These are phyloP conservation scores for Penicillium thymicola DNA, from an alignment of 2,329 filamentous ascomycete genomes.

Conservation along the genomic window DNA sequence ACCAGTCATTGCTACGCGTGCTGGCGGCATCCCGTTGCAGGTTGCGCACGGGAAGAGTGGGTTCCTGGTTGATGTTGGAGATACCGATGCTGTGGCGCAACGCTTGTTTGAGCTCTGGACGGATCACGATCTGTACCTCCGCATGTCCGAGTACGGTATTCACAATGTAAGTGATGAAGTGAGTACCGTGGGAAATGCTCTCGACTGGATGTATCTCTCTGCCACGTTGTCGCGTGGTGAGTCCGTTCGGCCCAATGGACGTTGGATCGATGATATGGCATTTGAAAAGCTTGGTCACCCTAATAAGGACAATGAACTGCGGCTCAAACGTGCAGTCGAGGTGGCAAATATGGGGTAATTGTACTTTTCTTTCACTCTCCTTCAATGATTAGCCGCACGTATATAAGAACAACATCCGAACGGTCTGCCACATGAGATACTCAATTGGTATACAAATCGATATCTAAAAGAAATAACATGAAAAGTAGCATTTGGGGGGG, in stretches of 20 bases:
- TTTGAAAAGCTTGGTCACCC: conserved; percentile 60
- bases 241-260: conserved; percentile 56
- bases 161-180: conserved; percentile 75
- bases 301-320: conserved; percentile 59
- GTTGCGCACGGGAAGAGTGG: conserved; percentile 69
- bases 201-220: conserved; percentile 75
- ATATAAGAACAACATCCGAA: not conserved
- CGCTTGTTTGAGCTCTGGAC: conserved; percentile 66
- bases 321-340: conserved; percentile 44
- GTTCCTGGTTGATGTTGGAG: conserved; percentile 69
- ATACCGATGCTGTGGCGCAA: conserved; percentile 65
- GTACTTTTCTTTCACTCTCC: not conserved
- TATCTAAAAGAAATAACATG: not conserved
- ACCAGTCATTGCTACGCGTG: conserved; percentile 70
- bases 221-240: conserved; percentile 61
- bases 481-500: not conserved
- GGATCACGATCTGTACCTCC: conserved; percentile 60
- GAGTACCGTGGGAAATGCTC: conserved; percentile 72
- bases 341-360: conserved; percentile 26
- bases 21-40: conserved; percentile 78
- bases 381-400: not conserved
- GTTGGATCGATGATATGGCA: conserved; percentile 73
- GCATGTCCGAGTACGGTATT: conserved; percentile 63
- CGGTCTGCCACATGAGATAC: not conserved
- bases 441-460: not conserved